phyloP scores from a whole-genome alignment of 192 early-diverging fungal species.

The Irineochytrium annulatum region DNA sequence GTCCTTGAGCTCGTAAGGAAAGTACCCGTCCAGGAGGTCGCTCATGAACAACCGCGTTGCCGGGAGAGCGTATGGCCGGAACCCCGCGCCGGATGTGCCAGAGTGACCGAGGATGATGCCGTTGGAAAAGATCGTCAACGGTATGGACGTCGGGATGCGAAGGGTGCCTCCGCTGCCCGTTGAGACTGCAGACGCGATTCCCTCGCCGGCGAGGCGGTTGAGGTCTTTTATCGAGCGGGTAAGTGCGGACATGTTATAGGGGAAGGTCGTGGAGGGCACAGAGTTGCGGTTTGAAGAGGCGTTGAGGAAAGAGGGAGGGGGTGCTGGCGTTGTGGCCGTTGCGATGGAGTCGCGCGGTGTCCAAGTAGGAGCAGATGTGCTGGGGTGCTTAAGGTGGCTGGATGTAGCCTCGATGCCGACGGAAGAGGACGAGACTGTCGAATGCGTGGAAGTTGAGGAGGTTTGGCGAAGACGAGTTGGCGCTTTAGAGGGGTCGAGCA shows the following conservation, averaged over 20 bases:
- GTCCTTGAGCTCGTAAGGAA: slow-evolving; percentile 36
- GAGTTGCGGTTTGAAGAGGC: too few relatives aligned
- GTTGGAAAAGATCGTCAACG: slow-evolving; percentile 26
- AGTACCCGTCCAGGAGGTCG: slow-evolving; percentile 40
- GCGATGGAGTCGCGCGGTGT: too few relatives aligned
- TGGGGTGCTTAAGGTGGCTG: too few relatives aligned
- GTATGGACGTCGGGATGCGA: slow-evolving; percentile 1
- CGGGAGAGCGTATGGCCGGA: slow-evolving; percentile 24
- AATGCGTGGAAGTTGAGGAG: too few relatives aligned
- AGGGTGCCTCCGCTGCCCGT: neutral
- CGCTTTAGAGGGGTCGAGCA: too few relatives aligned
- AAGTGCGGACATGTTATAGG: slow-evolving; percentile 22
- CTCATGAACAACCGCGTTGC: slow-evolving; percentile 24
- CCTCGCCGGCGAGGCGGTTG: slow-evolving; percentile 21
- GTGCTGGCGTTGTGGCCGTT: too few relatives aligned
- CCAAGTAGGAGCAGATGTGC: too few relatives aligned
- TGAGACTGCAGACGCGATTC: neutral
- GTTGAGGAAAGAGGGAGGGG: too few relatives aligned
- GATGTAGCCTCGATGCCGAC: too few relatives aligned
- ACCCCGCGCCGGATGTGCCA: too few relatives aligned
- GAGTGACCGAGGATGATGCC: slow-evolving; percentile 30
- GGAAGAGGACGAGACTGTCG: too few relatives aligned
- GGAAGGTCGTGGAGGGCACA: slow-evolving; percentile 8
- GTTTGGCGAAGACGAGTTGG: too few relatives aligned
- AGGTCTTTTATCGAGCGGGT: slow-evolving; percentile 20